Percentiles rank a stretch among this genome's conserved stretches.
Evolutionary conservation across 2,329 filamentous ascomycete species (phyloP).

Genomic region (Cladophialophora carrionii): DNA sequence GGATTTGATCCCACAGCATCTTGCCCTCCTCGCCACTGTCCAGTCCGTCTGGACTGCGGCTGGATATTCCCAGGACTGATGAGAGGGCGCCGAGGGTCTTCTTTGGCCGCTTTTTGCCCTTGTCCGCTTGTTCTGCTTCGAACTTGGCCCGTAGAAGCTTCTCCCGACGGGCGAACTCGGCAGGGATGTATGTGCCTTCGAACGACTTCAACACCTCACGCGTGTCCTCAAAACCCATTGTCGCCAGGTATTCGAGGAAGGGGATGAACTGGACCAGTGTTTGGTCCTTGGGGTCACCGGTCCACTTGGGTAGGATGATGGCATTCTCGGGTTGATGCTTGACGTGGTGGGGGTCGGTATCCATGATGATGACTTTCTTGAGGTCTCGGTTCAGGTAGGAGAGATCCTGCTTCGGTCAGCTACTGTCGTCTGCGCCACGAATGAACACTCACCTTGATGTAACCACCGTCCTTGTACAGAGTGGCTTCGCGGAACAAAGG

Average conservation of each 20-base stretch:
- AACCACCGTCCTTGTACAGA: constrained; percentile 91
- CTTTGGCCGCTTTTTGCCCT: constrained; percentile 65
- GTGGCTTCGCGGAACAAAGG: constrained; percentile 95
- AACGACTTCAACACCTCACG: constrained; percentile 85
- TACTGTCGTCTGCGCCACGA: constrained; percentile 2
- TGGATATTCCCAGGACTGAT: constrained; percentile 72
- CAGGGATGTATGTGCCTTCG: constrained; percentile 83
- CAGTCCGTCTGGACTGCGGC: constrained; percentile 69
- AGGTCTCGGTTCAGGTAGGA: constrained; percentile 95
- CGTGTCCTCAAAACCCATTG: constrained; percentile 87
- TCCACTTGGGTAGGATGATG: constrained; percentile 89
- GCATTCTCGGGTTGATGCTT: constrained; percentile 95
- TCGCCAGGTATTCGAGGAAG: constrained; percentile 95
- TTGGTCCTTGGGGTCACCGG: constrained; percentile 77
- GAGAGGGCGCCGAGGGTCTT: constrained; percentile 69
- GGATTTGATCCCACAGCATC: constrained; percentile 93
- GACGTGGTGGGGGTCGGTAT: constrained; percentile 80
- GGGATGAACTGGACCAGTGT: constrained; percentile 88
- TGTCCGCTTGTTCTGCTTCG: constrained; percentile 63
- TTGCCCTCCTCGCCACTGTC: constrained; percentile 62
- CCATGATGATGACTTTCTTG: constrained; percentile 91
- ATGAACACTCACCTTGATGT: constrained; percentile 74
- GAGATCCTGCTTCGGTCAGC: constrained; percentile 69
- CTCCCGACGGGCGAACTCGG: constrained; percentile 87
- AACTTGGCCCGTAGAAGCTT: constrained; percentile 83